Evolutionary conservation across 257 asterid genomes (phyloP).

Genomic region (Plantago major): DNA sequence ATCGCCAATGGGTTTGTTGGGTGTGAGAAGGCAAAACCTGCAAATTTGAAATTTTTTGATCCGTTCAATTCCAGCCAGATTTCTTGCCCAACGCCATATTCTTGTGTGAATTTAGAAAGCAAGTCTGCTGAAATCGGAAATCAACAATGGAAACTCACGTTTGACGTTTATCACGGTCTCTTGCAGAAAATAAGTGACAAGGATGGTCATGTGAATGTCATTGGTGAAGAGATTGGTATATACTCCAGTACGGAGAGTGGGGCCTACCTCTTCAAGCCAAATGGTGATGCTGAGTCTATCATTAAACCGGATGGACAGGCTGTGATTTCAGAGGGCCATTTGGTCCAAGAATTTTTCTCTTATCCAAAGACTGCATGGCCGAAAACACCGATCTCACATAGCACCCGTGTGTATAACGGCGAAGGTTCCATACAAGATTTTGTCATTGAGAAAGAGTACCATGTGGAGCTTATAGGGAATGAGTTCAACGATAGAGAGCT

Average conservation of each 20-base stretch:
- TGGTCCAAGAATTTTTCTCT: slow-evolving; percentile 78
- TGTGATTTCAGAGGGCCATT: slow-evolving; percentile 73
- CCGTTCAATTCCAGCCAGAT: slow-evolving; percentile 31
- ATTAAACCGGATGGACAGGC: slow-evolving; percentile 49
- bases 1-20: slow-evolving; percentile 95
- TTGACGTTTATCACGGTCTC: slow-evolving; percentile 53
- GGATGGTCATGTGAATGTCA: slow-evolving; percentile 47
- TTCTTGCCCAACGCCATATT: slow-evolving; percentile 71
- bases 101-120: slow-evolving; percentile 63
- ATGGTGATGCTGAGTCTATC: slow-evolving; percentile 76
- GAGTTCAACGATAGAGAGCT: slow-evolving; percentile 64
- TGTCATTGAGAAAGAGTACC: slow-evolving; percentile 90
- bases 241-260: slow-evolving; percentile 89
- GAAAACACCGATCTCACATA: slow-evolving; percentile 71
- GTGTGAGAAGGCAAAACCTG: slow-evolving; percentile 97
- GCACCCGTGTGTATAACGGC: slow-evolving; percentile 71
- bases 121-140: slow-evolving; percentile 58
- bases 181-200: slow-evolving; percentile 52
- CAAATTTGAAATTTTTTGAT: slow-evolving; percentile 41
- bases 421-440: slow-evolving; percentile 63
- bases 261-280: slow-evolving; percentile 86
- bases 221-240: slow-evolving; percentile 72
- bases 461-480: slow-evolving; percentile 73
- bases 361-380: slow-evolving; percentile 68
- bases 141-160: slow-evolving; percentile 54